Percentiles rank a stretch among this genome's conserved stretches.
Evolutionary conservation across 441 rosid genomes (phyloP).

Genomic region (Euphorbia corollata): DNA sequence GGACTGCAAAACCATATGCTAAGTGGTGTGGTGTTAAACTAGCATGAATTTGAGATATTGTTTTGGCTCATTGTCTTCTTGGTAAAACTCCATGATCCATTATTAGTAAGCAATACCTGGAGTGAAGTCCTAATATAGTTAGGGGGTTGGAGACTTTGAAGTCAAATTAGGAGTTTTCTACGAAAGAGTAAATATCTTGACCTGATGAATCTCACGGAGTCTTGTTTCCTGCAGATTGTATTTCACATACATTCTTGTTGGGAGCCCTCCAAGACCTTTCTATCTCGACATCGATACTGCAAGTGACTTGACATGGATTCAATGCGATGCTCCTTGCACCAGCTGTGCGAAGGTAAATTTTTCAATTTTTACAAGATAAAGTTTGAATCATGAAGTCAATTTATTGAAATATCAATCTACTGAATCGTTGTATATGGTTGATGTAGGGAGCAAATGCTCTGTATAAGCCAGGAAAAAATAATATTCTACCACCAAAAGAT

Average conservation of each 20-base stretch:
- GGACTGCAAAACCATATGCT: neutral
- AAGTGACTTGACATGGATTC: constrained; percentile 93
- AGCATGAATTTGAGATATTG: neutral
- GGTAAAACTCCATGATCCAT: neutral
- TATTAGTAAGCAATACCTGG: neutral
- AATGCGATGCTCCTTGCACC: constrained; percentile 89
- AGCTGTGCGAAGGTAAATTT: constrained; percentile 51
- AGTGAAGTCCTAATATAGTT: neutral
- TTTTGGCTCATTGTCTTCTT: neutral
- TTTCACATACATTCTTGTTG: too few relatives aligned
- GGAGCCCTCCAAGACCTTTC: too few relatives aligned
- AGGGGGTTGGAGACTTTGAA: neutral
- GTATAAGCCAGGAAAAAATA: too few relatives aligned
- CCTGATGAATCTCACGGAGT: too few relatives aligned
- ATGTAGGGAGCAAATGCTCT: too few relatives aligned
- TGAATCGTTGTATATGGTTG: too few relatives aligned
- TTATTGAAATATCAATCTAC: too few relatives aligned
- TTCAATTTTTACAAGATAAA: too few relatives aligned
- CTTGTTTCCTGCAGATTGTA: constrained; percentile 40
- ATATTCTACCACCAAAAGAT: too few relatives aligned
- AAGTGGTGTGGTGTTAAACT: neutral
- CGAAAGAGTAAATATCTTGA: too few relatives aligned
- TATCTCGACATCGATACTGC: constrained; percentile 56
- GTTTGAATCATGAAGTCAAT: too few relatives aligned
- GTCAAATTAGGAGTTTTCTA: neutral